A percentile compares a stretch with the other conserved stretches of the same genome.
phyloP scores from a whole-genome alignment of 768 basidiomycete genomes.

The Solioccasus polychromus region DNA sequence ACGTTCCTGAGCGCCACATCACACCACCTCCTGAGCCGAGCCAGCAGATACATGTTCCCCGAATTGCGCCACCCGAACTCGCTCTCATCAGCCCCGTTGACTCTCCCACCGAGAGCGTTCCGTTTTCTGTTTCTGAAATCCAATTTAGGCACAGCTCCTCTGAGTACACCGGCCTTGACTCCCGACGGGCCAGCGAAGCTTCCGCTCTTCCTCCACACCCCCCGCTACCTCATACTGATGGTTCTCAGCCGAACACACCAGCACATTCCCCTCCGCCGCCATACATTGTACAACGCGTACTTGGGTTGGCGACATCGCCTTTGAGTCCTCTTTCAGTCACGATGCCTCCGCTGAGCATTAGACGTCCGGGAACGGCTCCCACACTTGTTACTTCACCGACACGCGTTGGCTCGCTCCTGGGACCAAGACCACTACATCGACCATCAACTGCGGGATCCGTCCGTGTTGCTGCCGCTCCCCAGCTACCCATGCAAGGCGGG shows the following conservation, averaged over 20 bases:
- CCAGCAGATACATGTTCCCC: constrained; percentile 29
- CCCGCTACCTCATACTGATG: constrained; percentile 31
- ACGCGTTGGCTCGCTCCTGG: constrained; percentile 26
- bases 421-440: constrained; percentile 30
- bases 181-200: constrained; percentile 32
- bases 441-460: constrained; percentile 19
- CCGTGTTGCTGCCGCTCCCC: constrained; percentile 19
- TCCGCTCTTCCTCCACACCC: constrained; percentile 43
- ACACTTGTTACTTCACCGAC: background rate
- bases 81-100: constrained; percentile 31
- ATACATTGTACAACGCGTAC: constrained; percentile 33
- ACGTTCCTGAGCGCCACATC: constrained; percentile 14
- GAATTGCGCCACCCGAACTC: constrained; percentile 23
- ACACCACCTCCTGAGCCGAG: constrained; percentile 13
- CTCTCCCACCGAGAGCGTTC: constrained; percentile 57
- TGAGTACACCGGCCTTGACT: constrained; percentile 29
- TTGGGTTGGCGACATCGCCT: constrained; percentile 26
- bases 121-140: constrained; percentile 53
- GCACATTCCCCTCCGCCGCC: constrained; percentile 22
- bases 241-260: constrained; percentile 17
- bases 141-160: constrained; percentile 44
- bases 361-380: constrained; percentile 10
- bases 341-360: background rate
- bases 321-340: constrained; percentile 12
- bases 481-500: constrained; percentile 32